Base-by-base conservation (phyloP, 441 rosid species). In the Gossypium trilobum region DNA sequence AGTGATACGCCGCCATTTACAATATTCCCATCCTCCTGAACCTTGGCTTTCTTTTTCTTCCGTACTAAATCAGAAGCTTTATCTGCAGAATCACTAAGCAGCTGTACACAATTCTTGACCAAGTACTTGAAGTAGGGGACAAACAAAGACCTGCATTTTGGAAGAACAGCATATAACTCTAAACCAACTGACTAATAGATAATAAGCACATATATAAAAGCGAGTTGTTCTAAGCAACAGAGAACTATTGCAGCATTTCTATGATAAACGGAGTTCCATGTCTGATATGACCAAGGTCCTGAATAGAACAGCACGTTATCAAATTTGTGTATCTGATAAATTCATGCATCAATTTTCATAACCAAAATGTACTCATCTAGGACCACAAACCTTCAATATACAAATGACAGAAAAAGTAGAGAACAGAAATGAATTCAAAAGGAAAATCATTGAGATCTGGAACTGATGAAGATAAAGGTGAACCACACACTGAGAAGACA, bases 121-220 rank as follows among this genome's bases (percentile, higher is more conserved):
- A 95, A 51, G 75, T 83, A 85, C 78, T 93, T 93, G 83, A 93
- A 93, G 79, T 93, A 95, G 23, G 95, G 97, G 39, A 95, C 98
- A 78, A 93, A 93, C 56, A 95, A 82, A 31, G 97, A 91, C 84
- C 99, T 95, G 89, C 85, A 80, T 33, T 61, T 29, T 68, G 72
- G 51, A 78, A 68, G 29, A 64, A 77, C 69, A 73, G 27, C 68
- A 73, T 68, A 63, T 17, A 61, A 69, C n/a, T 61, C 19, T n/a
- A 33, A n/a, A 71, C 31, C 29, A 44, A 10, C 11, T 39, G 57
- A 51, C 0, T 10, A 31, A 39, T 17, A n/a, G 44, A 20, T 42
- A 39, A 36, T 55, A 31, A 56, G 14, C 16, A 57, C 59, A 16
- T 58, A 14, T n/a, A 13, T 23, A n/a, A 14, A 57, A 71, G 10